Percentiles rank a stretch among this genome's conserved stretches.
These are phyloP conservation scores for Apiospora pterosperma DNA, from an alignment of 2,329 filamentous ascomycete genomes.

Conservation along the genomic window DNA sequence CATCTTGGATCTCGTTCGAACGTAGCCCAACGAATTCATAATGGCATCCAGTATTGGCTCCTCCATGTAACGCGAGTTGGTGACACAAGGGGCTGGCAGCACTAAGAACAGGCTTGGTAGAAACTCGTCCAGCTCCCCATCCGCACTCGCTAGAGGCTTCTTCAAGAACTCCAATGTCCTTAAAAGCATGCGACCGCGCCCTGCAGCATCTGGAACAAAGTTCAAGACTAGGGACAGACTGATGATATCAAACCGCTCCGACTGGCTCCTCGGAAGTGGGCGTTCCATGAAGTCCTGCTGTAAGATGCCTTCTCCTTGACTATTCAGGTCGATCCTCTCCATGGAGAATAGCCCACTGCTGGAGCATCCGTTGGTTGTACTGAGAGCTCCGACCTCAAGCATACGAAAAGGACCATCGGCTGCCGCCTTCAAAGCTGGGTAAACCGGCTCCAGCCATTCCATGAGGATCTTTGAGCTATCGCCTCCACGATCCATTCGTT, in stretches of 20 bases:
- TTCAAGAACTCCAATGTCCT: constrained; percentile 70
- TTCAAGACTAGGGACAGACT: constrained; percentile 92
- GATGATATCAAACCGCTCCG: constrained; percentile 79
- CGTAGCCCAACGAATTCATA: constrained; percentile 75
- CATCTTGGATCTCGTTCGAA: constrained; percentile 61
- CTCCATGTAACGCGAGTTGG: constrained; percentile 87
- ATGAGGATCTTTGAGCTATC: constrained; percentile 64
- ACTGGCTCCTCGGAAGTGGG: constrained; percentile 60
- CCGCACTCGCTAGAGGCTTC: constrained; percentile 20
- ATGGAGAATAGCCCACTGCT: constrained; percentile 67
- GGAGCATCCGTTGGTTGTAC: constrained; percentile 80
- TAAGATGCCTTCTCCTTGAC: constrained; percentile 74
- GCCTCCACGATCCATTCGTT: constrained; percentile 62
- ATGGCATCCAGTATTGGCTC: constrained; percentile 66
- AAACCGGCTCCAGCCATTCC: constrained; percentile 52
- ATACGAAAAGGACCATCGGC: constrained; percentile 49
- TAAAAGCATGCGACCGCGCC: constrained; percentile 80
- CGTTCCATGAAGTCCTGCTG: constrained; percentile 94
- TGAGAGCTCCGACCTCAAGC: constrained; percentile 87
- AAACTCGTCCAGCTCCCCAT: constrained; percentile 24
- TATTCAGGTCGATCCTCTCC: constrained; percentile 85
- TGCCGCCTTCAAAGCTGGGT: constrained; percentile 20
- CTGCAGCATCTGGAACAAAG: constrained; percentile 76
- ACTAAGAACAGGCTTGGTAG: constrained; percentile 83
- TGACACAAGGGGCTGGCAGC: constrained; percentile 80